A percentile compares a stretch with the other conserved stretches of the same genome.
Evolutionary conservation across 495 filamentous ascomycete genomes (phyloP).

Genomic region (Podospora bellae-mahoneyi): DNA sequence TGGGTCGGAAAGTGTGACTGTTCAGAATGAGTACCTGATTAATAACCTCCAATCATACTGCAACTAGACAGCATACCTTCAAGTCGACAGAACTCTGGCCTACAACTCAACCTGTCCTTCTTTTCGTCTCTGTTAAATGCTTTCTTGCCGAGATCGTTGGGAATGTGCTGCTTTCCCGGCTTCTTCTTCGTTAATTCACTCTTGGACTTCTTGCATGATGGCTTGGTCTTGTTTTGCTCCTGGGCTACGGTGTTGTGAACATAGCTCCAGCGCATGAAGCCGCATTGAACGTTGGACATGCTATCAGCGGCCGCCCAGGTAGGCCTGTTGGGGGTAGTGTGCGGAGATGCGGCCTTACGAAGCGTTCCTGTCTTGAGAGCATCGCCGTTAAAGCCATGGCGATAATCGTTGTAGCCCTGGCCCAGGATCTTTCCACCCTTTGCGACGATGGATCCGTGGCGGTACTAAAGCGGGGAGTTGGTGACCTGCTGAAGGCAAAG

Average conservation of each 20-base stretch:
- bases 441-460: conserved; percentile 50
- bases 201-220: not conserved
- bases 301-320: conserved; percentile 34
- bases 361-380: conserved; percentile 48
- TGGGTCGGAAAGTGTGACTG: no score
- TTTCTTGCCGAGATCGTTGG: no score
- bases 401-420: conserved; percentile 48
- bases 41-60: no score
- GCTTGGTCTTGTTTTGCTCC: not conserved
- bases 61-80: no score
- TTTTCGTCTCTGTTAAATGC: no score
- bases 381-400: conserved; percentile 46
- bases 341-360: conserved; percentile 28
- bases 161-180: no score
- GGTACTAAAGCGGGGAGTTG: conserved; percentile 47
- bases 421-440: conserved; percentile 53
- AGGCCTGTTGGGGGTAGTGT: conserved; percentile 2
- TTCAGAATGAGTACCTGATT: no score
- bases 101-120: no score
- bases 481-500: conserved; percentile 53
- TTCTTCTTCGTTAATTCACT: not conserved
- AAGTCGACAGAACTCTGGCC: no score
- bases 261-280: conserved; percentile 43
- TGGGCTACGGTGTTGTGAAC: conserved; percentile 12
- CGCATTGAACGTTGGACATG: conserved; percentile 47